Evolutionary conservation across 176 grass and related monocot species (phyloP).

Genomic region (Avena sativa): DNA sequence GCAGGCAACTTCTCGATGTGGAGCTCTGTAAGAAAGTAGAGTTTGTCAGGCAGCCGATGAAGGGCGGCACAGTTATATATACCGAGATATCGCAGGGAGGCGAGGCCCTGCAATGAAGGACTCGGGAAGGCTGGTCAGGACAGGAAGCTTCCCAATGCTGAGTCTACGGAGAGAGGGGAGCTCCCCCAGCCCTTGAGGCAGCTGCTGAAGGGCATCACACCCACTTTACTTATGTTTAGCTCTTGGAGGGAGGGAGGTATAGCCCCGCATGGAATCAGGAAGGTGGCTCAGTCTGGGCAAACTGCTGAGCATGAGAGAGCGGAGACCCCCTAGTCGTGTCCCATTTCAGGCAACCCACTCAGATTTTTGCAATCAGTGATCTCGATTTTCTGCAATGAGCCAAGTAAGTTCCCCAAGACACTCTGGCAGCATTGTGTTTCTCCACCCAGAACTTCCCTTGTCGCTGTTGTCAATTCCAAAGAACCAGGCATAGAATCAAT

Average conservation of each 20-base stretch:
- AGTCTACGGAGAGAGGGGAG: not conserved
- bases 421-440: not conserved
- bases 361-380: not conserved
- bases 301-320: too few species aligned
- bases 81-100: not conserved
- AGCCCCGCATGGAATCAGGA: too few species aligned
- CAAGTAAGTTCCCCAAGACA: not conserved
- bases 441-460: not conserved
- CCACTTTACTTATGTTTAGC: not conserved
- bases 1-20: not conserved
- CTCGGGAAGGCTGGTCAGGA: not conserved
- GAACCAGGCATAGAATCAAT: not conserved
- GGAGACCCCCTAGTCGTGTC: not conserved
- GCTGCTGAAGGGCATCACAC: not conserved
- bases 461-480: not conserved
- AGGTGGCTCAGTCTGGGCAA: too few species aligned
- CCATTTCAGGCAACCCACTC: not conserved
- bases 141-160: not conserved
- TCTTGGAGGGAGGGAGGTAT: not conserved
- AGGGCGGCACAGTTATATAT: not conserved
- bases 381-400: not conserved
- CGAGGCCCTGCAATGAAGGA: not conserved
- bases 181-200: not conserved
- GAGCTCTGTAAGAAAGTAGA: not conserved
- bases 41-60: not conserved